Percentiles rank a stretch among this genome's conserved stretches.
These are phyloP conservation scores for Metschnikowia shivogae DNA, from an alignment of 805 yeast species.

Conservation along the genomic window DNA sequence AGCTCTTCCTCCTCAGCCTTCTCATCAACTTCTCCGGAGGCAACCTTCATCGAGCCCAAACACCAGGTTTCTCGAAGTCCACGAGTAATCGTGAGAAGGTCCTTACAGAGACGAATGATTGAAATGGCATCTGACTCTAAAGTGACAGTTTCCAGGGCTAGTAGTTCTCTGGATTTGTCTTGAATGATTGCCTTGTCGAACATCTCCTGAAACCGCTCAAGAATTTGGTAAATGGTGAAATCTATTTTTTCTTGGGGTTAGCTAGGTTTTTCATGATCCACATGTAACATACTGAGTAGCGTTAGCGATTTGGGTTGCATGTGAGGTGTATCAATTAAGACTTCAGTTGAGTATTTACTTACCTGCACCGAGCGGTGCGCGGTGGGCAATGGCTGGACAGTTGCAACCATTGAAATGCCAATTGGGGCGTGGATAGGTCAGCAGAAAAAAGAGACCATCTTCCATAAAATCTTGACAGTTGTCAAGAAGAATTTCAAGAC, in stretches of 20 bases:
- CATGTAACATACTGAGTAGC: constrained; percentile 30
- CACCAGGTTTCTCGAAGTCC: constrained; percentile 55
- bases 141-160: constrained; percentile 53
- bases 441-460: neutral
- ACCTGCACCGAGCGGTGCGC: constrained; percentile 1
- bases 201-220: constrained; percentile 51
- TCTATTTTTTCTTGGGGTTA: constrained; percentile 45
- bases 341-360: neutral
- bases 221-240: constrained; percentile 46
- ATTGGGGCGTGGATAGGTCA: neutral
- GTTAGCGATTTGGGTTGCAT: constrained; percentile 47
- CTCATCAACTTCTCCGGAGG: constrained; percentile 12
- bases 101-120: constrained; percentile 51
- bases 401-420: constrained; percentile 1
- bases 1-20: constrained; percentile 20
- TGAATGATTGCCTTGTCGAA: constrained; percentile 43
- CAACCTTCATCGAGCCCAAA: constrained; percentile 47
- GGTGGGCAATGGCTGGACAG: neutral
- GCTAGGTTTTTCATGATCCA: constrained; percentile 6
- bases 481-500: constrained; percentile 35
- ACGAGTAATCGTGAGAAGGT: constrained; percentile 46
- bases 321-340: neutral
- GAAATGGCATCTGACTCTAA: constrained; percentile 51
- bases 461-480: constrained; percentile 17
- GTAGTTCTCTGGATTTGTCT: constrained; percentile 37